Evolutionary conservation across 352 stramenopile genomes (phyloP), one percentile per base, ranked within the genome.

Genomic region (Blastocystis sp.): DNA sequence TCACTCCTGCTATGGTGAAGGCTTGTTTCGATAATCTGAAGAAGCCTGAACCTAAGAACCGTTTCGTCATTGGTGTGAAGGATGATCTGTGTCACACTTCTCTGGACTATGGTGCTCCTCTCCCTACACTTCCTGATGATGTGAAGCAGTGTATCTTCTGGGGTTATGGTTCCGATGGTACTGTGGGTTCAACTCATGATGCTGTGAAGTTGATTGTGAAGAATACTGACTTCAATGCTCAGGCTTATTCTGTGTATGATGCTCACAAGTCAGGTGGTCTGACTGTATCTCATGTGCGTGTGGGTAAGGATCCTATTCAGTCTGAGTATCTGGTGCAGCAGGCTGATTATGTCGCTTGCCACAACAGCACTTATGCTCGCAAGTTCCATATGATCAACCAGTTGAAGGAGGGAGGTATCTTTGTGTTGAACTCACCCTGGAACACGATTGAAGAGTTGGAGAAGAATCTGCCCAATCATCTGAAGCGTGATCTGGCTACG

Each of bases 141-240:
- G 91, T 92, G 11, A 95, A 93, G 77, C 92, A 96, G 88, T 95
- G 93, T 89, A 90, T 96, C 65, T 93, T 96, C 88, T 96, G 91
- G 89, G 92, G 93, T 51, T 95, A 93, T 88, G 92, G 93, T 51
- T 92, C 91, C 61, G 89, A 93, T 43, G 90, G 92, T 27, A 92
- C 90, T 52, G 90, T 92, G 37, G 89, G 90, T 71, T 90, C 86
- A 39, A 91, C 91, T 61, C 89, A 92, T 12, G 89, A 91, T 63
- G 89, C 90, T 29, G 87, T 91, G 37, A 92, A 92, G 87, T 89
- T 92, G 21, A 92, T 92, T 87, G 89, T 89, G 71, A 78, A 90
- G 57, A 78, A 88, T 52, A 87, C 88, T 54, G 73, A 90, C 42
- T 91, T 92, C 89, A 89, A 83, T 51, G 89, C 90, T 0, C 90